These are phyloP conservation scores for Chlamydomonas incerta DNA, from an alignment of 139 green algal species.

Conservation along the genomic window DNA sequence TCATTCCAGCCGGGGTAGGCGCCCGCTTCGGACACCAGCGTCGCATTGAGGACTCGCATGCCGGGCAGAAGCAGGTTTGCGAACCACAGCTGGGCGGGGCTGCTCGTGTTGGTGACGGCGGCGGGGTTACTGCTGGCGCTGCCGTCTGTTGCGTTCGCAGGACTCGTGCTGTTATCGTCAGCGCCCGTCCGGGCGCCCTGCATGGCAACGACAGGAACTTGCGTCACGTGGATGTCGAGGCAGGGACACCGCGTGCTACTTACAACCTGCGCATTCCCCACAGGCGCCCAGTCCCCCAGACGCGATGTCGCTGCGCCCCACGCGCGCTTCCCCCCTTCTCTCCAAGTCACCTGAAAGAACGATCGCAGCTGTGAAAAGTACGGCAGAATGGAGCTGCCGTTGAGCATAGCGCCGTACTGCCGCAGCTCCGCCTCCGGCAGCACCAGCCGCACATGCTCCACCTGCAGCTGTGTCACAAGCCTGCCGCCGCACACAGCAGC, in stretches of 20 bases:
- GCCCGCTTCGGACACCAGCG: background rate
- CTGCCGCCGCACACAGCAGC: background rate
- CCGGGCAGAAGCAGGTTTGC: background rate
- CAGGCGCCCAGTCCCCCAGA: too few relatives aligned
- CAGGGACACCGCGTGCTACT: too few relatives aligned
- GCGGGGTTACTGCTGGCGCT: background rate
- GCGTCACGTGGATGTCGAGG: too few relatives aligned
- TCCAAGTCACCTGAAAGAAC: background rate
- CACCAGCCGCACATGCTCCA: background rate
- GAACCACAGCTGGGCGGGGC: background rate
- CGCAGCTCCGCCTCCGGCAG: background rate
- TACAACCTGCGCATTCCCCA: too few relatives aligned
- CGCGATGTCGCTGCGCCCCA: too few relatives aligned
- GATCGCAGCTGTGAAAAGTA: background rate
- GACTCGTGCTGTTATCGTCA: too few relatives aligned
- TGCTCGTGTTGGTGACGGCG: background rate
- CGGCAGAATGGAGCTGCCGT: background rate
- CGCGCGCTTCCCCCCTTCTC: too few relatives aligned
- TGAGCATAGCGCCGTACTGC: background rate
- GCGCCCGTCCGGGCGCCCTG: too few relatives aligned
- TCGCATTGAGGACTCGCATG: background rate
- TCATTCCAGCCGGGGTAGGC: background rate
- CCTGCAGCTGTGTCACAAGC: background rate
- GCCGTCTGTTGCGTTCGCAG: too few relatives aligned
- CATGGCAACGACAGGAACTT: too few relatives aligned